Base-by-base conservation (phyloP, 2,329 filamentous ascomycete genomes). In the Diaporthe batatas region DNA sequence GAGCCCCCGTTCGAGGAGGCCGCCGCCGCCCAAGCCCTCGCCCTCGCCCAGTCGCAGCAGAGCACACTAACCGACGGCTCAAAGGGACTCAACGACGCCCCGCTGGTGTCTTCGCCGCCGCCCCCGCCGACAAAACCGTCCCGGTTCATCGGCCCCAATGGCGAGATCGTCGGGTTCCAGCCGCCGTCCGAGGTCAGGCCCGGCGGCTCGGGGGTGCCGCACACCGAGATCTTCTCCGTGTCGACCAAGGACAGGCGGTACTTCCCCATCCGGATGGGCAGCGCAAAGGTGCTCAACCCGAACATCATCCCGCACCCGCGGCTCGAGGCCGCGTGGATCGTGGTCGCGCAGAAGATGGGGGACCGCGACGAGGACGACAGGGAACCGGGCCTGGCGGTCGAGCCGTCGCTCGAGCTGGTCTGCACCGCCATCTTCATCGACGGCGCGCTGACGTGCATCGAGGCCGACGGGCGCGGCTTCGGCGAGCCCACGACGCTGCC, bases 271-370 rank as follows among this genome's bases (percentile, higher is more conserved):
- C 79, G 82, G 21, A 89, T 90, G 74, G 83, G 81, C 14, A 78
- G 79, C 44, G 76, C 81, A 7, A 70, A 76, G 8, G 82, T 82
- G 42, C 83, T 87, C 72, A 91, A 90, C 73, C 88, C 89, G 21
- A 91, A 87, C 78, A 85, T 91, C 75, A 83, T 91, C 51, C 88
- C 89, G 0, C 89, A 91, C 76, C 88, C 88, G 3, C 79, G 77
- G 1, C 77, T 82, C 8, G 79, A 82, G 3, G 78, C 87, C 53
- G 86, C 82, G 1, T 91, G 84, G 83, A 84, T 87, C 73, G 82
- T 90, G 32, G 83, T 88, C 5, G 87, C 86, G 5, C 88, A 90
- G 76, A 74, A 75, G 29, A 69, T 74, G n/a, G 75, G 76, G 29
- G n/a, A 23, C 47, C 29, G 6, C n/a, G 74, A 79, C 6, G 74